Percentiles rank a stretch among this genome's conserved stretches.
Conservation (phyloP, 1,139 yeast species). For the Trichomonascaceae sp. region DNA sequence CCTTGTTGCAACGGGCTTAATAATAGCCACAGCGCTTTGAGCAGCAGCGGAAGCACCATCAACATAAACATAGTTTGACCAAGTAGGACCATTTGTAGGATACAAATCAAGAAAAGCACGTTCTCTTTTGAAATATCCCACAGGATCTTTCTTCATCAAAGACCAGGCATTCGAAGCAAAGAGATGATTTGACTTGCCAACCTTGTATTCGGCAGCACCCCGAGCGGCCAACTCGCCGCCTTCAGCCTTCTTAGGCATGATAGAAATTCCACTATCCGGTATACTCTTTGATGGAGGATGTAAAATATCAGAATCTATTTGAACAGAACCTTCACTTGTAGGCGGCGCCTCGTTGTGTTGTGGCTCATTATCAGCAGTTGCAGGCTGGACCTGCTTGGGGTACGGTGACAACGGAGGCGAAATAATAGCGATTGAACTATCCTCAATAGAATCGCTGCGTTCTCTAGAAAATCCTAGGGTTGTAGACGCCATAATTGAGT, state of each 20-base stretch:
- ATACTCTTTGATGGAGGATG: not conserved
- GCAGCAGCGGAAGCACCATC: slow-evolving; percentile 13
- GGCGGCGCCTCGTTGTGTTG: not conserved
- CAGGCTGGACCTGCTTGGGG: slow-evolving; percentile 17
- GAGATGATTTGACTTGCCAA: slow-evolving; percentile 16
- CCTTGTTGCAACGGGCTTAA: slow-evolving; percentile 7
- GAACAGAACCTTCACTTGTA: slow-evolving; percentile 6
- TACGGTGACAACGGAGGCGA: slow-evolving; percentile 29
- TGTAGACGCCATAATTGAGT: not conserved
- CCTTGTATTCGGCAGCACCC: slow-evolving; percentile 11
- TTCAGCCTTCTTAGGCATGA: not conserved
- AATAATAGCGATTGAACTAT: slow-evolving; percentile 17
- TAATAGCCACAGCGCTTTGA: slow-evolving; percentile 4
- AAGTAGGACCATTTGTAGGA: slow-evolving; percentile 29
- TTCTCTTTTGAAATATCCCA: slow-evolving; percentile 26
- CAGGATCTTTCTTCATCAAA: slow-evolving; percentile 26
- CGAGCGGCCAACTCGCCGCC: not conserved
- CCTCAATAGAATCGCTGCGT: slow-evolving; percentile 1
- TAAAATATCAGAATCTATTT: not conserved
- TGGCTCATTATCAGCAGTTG: not conserved
- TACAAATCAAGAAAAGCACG: slow-evolving; percentile 27
- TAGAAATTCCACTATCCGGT: not conserved
- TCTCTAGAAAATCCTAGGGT: not conserved
- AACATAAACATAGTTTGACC: slow-evolving; percentile 25
- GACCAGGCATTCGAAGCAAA: slow-evolving; percentile 28